A percentile compares a stretch with the other conserved stretches of the same genome.
Conservation (phyloP, 139 green algal species). For the Nannochloris sp. region DNA sequence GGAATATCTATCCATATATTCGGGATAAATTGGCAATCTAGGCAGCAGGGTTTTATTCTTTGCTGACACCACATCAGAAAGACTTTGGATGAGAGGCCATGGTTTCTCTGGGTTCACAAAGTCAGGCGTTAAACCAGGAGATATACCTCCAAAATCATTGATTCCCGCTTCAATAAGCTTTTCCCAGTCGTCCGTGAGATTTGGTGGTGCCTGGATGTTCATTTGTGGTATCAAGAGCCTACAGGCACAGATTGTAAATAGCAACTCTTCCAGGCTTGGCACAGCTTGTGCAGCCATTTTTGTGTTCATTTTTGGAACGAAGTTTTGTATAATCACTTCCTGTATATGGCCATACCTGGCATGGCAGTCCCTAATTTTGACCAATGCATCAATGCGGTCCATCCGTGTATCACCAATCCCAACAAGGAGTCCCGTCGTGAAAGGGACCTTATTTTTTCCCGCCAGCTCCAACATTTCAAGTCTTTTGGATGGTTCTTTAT, state of each 20-base stretch:
- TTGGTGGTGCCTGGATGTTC: slow-evolving; percentile 55
- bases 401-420: slow-evolving; percentile 70
- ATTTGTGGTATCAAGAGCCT: slow-evolving; percentile 60
- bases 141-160: slow-evolving; percentile 83
- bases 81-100: slow-evolving; percentile 64
- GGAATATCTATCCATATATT: slow-evolving; percentile 15
- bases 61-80: slow-evolving; percentile 49
- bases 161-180: slow-evolving; percentile 66
- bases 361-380: slow-evolving; percentile 44
- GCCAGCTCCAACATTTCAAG: slow-evolving; percentile 32
- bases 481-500: slow-evolving; percentile 46
- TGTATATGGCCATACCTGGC: slow-evolving; percentile 47
- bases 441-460: slow-evolving; percentile 57
- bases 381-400: slow-evolving; percentile 54
- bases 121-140: slow-evolving; percentile 64
- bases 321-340: slow-evolving; percentile 89
- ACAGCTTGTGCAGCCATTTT: slow-evolving; percentile 48
- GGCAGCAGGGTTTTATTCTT: slow-evolving; percentile 62
- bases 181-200: slow-evolving; percentile 51
- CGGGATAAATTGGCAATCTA: slow-evolving; percentile 67
- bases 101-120: slow-evolving; percentile 73
- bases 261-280: slow-evolving; percentile 55
- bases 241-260: slow-evolving; percentile 65
- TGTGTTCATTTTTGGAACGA: slow-evolving; percentile 63
- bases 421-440: slow-evolving; percentile 73